Evolutionary conservation across 2,329 filamentous ascomycete genomes (phyloP).

Genomic region (Pseudogymnoascus sp.): DNA sequence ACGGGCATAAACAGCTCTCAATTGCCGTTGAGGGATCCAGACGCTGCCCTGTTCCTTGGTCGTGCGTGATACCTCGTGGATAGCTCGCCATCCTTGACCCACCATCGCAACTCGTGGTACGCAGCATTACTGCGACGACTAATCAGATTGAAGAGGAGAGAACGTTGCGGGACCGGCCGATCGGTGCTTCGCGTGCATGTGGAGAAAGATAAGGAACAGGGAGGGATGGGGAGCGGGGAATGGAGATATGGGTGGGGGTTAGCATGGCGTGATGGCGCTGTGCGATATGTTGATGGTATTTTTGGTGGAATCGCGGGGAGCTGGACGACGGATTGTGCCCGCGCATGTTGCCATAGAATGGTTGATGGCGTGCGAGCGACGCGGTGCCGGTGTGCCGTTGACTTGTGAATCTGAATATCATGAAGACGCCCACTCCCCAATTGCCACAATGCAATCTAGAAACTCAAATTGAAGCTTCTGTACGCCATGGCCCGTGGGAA

Average conservation of each 20-base stretch:
- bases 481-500: neutral
- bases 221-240: neutral
- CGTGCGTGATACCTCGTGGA: slow-evolving; percentile 13
- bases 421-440: neutral
- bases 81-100: slow-evolving; percentile 15
- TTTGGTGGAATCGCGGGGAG: neutral
- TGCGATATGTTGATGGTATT: neutral
- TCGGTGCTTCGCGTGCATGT: neutral
- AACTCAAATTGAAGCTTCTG: neutral
- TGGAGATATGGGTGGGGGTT: neutral
- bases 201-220: neutral
- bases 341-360: neutral
- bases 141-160: neutral
- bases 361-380: neutral
- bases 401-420: neutral
- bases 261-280: neutral
- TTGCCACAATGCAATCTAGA: neutral
- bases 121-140: neutral
- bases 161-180: neutral
- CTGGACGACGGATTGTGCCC: neutral
- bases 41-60: neutral
- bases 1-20: slow-evolving; percentile 1
- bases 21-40: neutral
- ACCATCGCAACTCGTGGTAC: neutral
- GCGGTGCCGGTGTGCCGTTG: neutral